Base-by-base conservation (phyloP, 805 yeast species). In the Barnettozyma vustinii region DNA sequence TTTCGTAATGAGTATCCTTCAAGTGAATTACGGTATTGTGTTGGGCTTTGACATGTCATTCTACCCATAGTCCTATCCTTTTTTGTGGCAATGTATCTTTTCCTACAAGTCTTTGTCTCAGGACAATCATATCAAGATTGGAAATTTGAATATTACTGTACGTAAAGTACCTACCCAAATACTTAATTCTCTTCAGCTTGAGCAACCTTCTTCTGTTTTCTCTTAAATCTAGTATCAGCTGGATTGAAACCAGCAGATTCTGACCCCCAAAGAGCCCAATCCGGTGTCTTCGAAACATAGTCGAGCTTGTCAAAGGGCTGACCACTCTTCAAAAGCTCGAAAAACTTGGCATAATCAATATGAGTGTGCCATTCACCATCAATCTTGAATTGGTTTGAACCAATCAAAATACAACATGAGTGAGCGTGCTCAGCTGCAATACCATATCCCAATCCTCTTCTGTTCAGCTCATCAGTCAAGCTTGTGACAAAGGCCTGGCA, bases 391-490 rank as follows among this genome's bases (percentile, higher is more conserved):
- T 81, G 80, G 37, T 72, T 73, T 55, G 84, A 84, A 0, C 96
- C 97, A 57, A 91, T 79, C 55, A 90, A 72, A 18, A 91, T 84
- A 70, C 97, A 91, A 68, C 96, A 91, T 2, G 96, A 85, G 64
- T 90, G 97, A 0, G 96, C 96, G 65, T 90, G 97, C 65, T 91
- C 97, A 0, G 97, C 96, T 10, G 97, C 96, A 50, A 90, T 72
- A 42, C 81, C 96, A 61, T 91, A 90, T 25, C 74, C 75, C 27
- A 84, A 71, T 1, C 90, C 90, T 57, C 95, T 76, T 12, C 72
- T 65, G 46, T 78, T 72, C 50, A 90, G 73, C 57, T 83, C 89
- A 12, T 70, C 69, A 40, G 79, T 77, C 54, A 90, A 76, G 9
- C 71, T 73, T 43, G 72, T 73, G 5, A 89, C 97, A 65, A 90